Percentiles rank a stretch among this genome's conserved stretches.
Conservation (phyloP, 441 rosid species). For the Pelargonium myrrhifolium region DNA sequence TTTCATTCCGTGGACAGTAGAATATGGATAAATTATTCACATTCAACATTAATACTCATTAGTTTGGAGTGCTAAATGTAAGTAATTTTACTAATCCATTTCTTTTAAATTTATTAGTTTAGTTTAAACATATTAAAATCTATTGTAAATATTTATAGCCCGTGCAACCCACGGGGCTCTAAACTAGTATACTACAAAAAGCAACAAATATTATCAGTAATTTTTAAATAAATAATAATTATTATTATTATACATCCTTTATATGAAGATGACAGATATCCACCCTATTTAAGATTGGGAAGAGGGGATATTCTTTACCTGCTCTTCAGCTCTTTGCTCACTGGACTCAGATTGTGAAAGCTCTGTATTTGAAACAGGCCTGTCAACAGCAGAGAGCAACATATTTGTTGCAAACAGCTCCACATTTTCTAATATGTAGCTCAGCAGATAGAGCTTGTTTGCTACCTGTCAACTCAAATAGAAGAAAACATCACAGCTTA, state of each 20-base stretch:
- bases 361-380: conserved; percentile 34
- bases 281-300: not conserved
- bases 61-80: too few relatives aligned
- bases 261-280: not conserved
- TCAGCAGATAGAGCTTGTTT: conserved; percentile 85
- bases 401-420: conserved; percentile 83
- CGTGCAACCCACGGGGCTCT: too few relatives aligned
- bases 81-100: too few relatives aligned
- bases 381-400: conserved; percentile 68
- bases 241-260: not conserved
- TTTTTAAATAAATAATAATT: too few relatives aligned
- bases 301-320: conserved; percentile 36
- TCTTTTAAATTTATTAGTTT: too few relatives aligned
- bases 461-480: conserved; percentile 65
- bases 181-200: too few relatives aligned
- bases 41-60: too few relatives aligned
- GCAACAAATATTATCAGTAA: too few relatives aligned
- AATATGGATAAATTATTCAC: too few relatives aligned
- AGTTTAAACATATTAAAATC: too few relatives aligned
- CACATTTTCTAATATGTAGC: conserved; percentile 61
- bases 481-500: conserved; percentile 5
- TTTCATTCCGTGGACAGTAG: too few relatives aligned
- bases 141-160: too few relatives aligned
- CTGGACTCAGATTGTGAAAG: conserved; percentile 36
- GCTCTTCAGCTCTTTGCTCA: conserved; percentile 48